Percentiles rank a stretch among this genome's conserved stretches.
Conservation (phyloP, 1,139 yeast genomes). For the Nakaseomyces bracarensis region DNA sequence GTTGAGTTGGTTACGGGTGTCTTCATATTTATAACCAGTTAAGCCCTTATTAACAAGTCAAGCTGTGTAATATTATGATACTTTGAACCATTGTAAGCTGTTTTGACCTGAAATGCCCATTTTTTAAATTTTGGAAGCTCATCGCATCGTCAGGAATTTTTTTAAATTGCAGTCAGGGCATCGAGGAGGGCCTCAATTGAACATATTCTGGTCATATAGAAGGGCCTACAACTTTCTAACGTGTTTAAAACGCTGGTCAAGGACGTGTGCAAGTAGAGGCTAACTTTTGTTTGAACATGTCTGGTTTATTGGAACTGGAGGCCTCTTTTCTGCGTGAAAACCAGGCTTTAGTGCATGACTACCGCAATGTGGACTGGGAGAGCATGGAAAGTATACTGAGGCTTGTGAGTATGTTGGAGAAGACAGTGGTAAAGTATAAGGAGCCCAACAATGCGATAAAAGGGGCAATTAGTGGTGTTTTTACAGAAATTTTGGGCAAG, state of each 20-base stretch:
- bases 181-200: no score
- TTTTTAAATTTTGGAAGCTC: neutral
- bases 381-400: constrained; percentile 25
- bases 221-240: no score
- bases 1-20: no score
- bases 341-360: constrained; percentile 25
- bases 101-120: neutral
- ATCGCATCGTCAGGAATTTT: neutral
- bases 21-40: no score
- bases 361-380: constrained; percentile 21
- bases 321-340: constrained; percentile 32
- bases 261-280: neutral
- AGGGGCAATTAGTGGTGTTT: constrained; percentile 30
- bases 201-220: no score
- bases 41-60: no score
- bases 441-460: constrained; percentile 31
- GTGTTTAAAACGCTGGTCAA: no score
- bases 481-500: constrained; percentile 37
- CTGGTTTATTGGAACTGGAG: neutral
- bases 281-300: neutral
- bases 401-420: constrained; percentile 28
- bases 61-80: no score
- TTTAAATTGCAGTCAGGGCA: no score
- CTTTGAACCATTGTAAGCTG: no score
- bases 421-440: constrained; percentile 30